Evolutionary conservation across 2,329 filamentous ascomycete species (phyloP).

Genomic region (Arthroderma sp.): DNA sequence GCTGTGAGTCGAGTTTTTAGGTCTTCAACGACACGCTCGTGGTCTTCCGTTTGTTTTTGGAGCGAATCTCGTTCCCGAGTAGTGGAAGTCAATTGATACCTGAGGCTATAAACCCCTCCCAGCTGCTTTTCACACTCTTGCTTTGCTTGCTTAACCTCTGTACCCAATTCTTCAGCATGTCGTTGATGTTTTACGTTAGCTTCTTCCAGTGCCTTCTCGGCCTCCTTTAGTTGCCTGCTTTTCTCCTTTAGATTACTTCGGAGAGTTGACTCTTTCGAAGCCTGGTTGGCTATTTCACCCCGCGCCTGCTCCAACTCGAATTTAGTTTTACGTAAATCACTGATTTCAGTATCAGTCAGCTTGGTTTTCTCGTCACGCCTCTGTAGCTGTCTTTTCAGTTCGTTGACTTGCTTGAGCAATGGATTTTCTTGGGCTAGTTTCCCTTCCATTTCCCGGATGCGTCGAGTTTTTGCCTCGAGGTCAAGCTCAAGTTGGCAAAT

Average conservation of each 20-base stretch:
- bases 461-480: constrained; percentile 23
- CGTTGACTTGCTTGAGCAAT: not conserved
- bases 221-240: constrained; percentile 26
- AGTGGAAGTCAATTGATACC: constrained; percentile 24
- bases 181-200: constrained; percentile 23
- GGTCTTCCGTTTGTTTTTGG: constrained; percentile 24
- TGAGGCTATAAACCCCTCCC: constrained; percentile 27
- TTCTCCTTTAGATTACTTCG: constrained; percentile 26
- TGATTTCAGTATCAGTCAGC: constrained; percentile 14
- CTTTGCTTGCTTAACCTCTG: constrained; percentile 28
- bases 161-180: constrained; percentile 27
- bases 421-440: not conserved
- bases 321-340: constrained; percentile 16
- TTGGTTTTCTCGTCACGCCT: not conserved
- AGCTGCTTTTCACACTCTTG: constrained; percentile 25
- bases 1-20: constrained; percentile 29
- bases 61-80: constrained; percentile 26
- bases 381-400: not conserved
- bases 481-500: constrained; percentile 30
- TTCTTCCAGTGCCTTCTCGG: constrained; percentile 24
- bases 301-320: constrained; percentile 11
- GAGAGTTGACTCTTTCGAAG: not conserved
- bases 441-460: constrained; percentile 13
- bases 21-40: constrained; percentile 27
- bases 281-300: not conserved